Conservation (phyloP, 768 basidiomycete genomes). For the Boletus vinaceobasis region DNA sequence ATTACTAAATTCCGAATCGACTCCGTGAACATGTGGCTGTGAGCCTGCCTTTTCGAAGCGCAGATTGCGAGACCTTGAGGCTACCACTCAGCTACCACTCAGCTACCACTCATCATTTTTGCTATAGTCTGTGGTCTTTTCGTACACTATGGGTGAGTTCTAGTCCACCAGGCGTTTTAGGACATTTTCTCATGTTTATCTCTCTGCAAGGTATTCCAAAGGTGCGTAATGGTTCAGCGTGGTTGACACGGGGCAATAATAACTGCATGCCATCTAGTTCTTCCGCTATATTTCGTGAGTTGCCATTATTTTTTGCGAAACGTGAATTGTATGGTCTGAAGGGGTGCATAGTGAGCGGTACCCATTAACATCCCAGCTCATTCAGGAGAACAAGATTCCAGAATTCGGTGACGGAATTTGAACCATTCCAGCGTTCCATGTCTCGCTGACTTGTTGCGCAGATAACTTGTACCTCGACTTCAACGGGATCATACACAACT, state of each 20-base stretch:
- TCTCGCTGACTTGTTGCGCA: conserved; percentile 29
- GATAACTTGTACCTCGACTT: conserved; percentile 94
- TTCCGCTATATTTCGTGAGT: conserved; percentile 94
- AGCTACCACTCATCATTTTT: not conserved
- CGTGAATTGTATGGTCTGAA: conserved; percentile 10
- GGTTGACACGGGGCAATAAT: conserved; percentile 7
- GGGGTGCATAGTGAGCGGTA: conserved; percentile 76
- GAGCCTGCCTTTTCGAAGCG: not conserved
- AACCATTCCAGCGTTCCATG: not conserved
- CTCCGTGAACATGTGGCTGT: conserved; percentile 16
- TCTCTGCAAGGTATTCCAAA: conserved; percentile 55
- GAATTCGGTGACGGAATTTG: conserved; percentile 72
- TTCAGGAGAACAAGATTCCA: conserved; percentile 97
- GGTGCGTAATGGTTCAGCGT: conserved; percentile 36
- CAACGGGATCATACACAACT: conserved; percentile 90
- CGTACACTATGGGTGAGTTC: conserved; percentile 22
- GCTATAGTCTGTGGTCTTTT: conserved; percentile 5
- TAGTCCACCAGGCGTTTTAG: not conserved
- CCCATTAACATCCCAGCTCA: conserved; percentile 95
- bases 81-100: not conserved
- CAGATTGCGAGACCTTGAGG: not conserved
- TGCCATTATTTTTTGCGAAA: no score
- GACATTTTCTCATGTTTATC: conserved; percentile 1
- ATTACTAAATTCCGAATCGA: not conserved
- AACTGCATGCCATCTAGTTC: conserved; percentile 51